These are phyloP conservation scores for Loxodes magnus DNA, from an alignment of 73 alveolate species.

Conservation along the genomic window DNA sequence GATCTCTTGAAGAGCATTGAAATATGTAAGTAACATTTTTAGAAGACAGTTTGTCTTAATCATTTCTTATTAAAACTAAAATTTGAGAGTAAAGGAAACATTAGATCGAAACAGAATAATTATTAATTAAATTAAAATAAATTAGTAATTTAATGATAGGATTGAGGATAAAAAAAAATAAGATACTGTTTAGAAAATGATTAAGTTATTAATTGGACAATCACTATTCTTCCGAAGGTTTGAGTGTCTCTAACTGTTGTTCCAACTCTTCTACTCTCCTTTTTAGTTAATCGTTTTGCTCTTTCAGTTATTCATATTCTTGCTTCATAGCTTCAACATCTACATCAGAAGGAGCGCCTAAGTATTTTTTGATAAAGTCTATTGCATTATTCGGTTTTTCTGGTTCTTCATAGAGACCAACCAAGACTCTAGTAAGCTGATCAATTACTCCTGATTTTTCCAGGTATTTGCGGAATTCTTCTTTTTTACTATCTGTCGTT, in stretches of 20 bases:
- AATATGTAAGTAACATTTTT: no score
- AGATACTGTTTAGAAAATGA: no score
- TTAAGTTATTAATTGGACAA: no score
- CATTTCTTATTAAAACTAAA: no score
- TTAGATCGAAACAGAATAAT: no score
- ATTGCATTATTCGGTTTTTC: conserved; percentile 88
- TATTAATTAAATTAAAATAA: no score
- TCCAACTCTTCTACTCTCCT: conserved; percentile 69
- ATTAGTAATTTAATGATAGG: no score
- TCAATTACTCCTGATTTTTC: conserved; percentile 87
- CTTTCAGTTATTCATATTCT: conserved; percentile 75
- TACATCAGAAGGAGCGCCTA: conserved; percentile 85
- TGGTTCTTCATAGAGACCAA: conserved; percentile 86
- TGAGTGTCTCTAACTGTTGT: conserved; percentile 30
- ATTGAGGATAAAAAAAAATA: no score
- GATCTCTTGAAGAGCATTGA: no score
- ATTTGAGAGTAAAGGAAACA: no score
- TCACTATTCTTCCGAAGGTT: conserved; percentile 24
- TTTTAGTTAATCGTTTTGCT: conserved; percentile 53
- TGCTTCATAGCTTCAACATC: conserved; percentile 71
- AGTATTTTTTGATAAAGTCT: conserved; percentile 65
- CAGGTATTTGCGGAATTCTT: conserved; percentile 85
- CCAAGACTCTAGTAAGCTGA: conserved; percentile 79
- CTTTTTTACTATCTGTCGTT: conserved; percentile 81
- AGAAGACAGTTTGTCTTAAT: no score